These are phyloP conservation scores for Prunus padus DNA, from an alignment of 306 rosid species.

Conservation along the genomic window DNA sequence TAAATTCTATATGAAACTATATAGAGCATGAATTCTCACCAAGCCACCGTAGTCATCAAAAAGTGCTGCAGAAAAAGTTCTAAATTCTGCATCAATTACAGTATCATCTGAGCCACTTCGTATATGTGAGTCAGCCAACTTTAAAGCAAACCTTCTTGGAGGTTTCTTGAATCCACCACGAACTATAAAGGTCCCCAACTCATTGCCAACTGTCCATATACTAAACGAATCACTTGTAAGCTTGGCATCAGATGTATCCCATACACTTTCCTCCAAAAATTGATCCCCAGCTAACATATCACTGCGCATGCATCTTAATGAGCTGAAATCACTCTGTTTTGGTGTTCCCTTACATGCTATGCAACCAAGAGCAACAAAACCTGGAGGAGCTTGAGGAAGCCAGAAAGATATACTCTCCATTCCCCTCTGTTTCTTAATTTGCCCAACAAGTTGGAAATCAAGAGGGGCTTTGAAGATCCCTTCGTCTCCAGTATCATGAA, in stretches of 20 bases:
- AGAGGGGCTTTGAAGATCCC: slow-evolving; percentile 66
- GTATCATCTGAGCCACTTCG: slow-evolving; percentile 73
- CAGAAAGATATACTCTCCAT: slow-evolving; percentile 77
- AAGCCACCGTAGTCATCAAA: slow-evolving; percentile 98
- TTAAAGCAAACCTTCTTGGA: slow-evolving; percentile 88
- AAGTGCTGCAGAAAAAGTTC: slow-evolving; percentile 82
- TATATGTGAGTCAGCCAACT: slow-evolving; percentile 63
- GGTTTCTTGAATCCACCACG: slow-evolving; percentile 87
- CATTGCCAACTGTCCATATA: slow-evolving; percentile 84
- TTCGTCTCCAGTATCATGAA: slow-evolving; percentile 67
- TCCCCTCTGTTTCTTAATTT: slow-evolving; percentile 85
- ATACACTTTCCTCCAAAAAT: slow-evolving; percentile 80
- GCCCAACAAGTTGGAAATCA: slow-evolving; percentile 82
- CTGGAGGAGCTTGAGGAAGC: slow-evolving; percentile 96
- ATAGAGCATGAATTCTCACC: slow-evolving; percentile 59
- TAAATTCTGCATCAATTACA: slow-evolving; percentile 73
- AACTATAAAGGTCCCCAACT: slow-evolving; percentile 79
- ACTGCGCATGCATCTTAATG: slow-evolving; percentile 81
- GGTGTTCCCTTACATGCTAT: slow-evolving; percentile 81
- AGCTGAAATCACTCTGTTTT: slow-evolving; percentile 61
- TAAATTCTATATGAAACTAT: slow-evolving; percentile 18
- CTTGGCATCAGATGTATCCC: slow-evolving; percentile 86
- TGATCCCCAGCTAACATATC: slow-evolving; percentile 84
- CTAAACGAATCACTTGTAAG: slow-evolving; percentile 60
- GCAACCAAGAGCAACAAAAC: slow-evolving; percentile 90